Evolutionary conservation across 2,329 filamentous ascomycete genomes (phyloP), one percentile per base, ranked within the genome.

Genomic region (Aureobasidium sp.): DNA sequence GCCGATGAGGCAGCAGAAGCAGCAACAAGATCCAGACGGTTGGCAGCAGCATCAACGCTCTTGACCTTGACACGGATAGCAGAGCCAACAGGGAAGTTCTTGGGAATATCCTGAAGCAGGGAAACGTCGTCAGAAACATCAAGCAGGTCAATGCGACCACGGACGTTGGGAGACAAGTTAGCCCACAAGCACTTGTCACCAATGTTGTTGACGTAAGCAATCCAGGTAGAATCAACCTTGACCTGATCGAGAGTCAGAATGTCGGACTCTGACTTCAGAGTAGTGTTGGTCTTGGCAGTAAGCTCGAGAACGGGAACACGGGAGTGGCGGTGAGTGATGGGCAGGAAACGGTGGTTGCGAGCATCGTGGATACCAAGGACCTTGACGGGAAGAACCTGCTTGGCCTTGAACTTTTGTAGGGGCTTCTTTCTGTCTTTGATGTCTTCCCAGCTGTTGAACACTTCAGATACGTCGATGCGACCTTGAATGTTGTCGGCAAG

Each of bases 171-270:
- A 1, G 92, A 91, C 24, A 99, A 76, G 70, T 91, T 97, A 49
- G 95, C 88, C 93, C 94, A 97, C 24, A 96, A 80, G 70, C 84
- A 89, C 66, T 90, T 86, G 31, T 89, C 82, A 24, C 83, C 83
- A 64, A 93, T 81, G 70, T 97, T 97, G 79, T 97, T 99, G 71
- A 99, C 85, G 70, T 93, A 97, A 0, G 88, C 92, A 56, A 95
- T 74, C 74, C 89, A 85, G 2, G 82, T 83, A 19, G 88, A 86
- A 19, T 88, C 91, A 56, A 84, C 77, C 68, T 87, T 80, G 64
- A 99, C 77, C 63, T 89, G 84, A 29, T 90, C 85, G 35, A 97
- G 77, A 8, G 85, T 85, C 49, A 96, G 77, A 1, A 86, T 77
- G 59, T 85, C 80, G 44, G 86, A 73, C 63, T 88, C 82, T 62